Evolutionary conservation across 352 stramenopile genomes (phyloP).

Genomic region (Globisporangium mamillatum): DNA sequence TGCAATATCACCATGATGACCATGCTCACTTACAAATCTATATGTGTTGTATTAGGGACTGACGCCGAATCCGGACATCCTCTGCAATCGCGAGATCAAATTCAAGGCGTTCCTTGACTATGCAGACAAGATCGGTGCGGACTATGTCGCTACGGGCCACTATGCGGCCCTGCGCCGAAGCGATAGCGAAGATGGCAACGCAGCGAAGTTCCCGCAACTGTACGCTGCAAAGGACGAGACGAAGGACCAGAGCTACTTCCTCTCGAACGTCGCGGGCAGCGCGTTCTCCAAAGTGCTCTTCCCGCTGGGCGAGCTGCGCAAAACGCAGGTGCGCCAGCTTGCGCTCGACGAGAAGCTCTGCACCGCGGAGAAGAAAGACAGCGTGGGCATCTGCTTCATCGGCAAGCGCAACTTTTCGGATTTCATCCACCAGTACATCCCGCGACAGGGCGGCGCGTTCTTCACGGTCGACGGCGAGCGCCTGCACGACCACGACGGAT

Average conservation of each 20-base stretch:
- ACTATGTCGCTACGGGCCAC: slow-evolving; percentile 96
- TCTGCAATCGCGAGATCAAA: slow-evolving; percentile 98
- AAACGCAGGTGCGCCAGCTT: slow-evolving; percentile 91
- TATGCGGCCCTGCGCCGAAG: slow-evolving; percentile 82
- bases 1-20: background rate
- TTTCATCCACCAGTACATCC: slow-evolving; percentile 93
- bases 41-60: slow-evolving; percentile 33
- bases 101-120: slow-evolving; percentile 97
- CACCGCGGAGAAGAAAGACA: slow-evolving; percentile 93
- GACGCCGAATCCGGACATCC: slow-evolving; percentile 93
- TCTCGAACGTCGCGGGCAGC: slow-evolving; percentile 80
- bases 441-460: slow-evolving; percentile 72
- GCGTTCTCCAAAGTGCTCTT: slow-evolving; percentile 91
- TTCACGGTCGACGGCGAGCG: slow-evolving; percentile 56
- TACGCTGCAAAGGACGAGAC: slow-evolving; percentile 77
- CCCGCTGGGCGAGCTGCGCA: slow-evolving; percentile 91
- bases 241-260: slow-evolving; percentile 98
- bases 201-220: slow-evolving; percentile 48
- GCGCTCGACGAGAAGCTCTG: slow-evolving; percentile 77
- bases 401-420: slow-evolving; percentile 92
- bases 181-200: background rate
- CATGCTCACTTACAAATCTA: background rate
- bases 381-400: slow-evolving; percentile 98
- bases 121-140: slow-evolving; percentile 74
- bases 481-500: slow-evolving; percentile 75